Percentiles rank a stretch among this genome's conserved stretches.
phyloP scores from a whole-genome alignment of 2,329 filamentous ascomycete species.

The Chaetomiaceae sp. region DNA sequence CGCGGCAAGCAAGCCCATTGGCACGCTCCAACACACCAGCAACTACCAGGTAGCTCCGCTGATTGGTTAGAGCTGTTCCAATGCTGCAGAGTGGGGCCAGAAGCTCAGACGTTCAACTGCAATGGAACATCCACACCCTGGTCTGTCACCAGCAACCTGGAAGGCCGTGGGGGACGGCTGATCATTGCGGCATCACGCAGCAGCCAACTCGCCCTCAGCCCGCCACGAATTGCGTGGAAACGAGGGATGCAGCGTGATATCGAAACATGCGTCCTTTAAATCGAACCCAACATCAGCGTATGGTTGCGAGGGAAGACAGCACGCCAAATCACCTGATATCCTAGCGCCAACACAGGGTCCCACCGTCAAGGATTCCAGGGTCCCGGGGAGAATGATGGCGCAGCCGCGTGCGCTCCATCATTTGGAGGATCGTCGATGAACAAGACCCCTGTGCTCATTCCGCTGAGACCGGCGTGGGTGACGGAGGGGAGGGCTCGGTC shows the following conservation, averaged over 20 bases:
- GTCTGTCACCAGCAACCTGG: too few relatives aligned
- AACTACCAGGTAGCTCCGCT: neutral
- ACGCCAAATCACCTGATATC: conserved; percentile 14
- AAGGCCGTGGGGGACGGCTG: too few relatives aligned
- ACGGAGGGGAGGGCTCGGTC: neutral
- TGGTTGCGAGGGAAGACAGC: neutral
- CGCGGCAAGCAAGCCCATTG: conserved; percentile 14
- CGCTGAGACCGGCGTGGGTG: neutral
- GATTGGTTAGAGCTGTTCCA: neutral
- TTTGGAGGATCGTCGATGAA: conserved; percentile 1
- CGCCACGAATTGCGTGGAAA: too few relatives aligned
- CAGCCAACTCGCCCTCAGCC: too few relatives aligned
- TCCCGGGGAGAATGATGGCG: conserved; percentile 10
- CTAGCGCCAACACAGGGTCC: neutral
- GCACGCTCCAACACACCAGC: conserved; percentile 2
- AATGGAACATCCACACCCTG: too few relatives aligned
- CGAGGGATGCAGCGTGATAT: too few relatives aligned
- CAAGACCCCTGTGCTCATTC: neutral
- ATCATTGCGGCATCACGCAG: too few relatives aligned
- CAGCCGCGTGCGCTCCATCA: conserved; percentile 5
- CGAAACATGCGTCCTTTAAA: neutral
- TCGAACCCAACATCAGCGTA: too few relatives aligned
- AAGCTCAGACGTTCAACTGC: neutral
- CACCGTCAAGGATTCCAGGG: conserved; percentile 15
- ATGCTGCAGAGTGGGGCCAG: neutral